These are phyloP conservation scores for Tuctoria greenei DNA, from an alignment of 176 grass and related monocot species.

Conservation along the genomic window DNA sequence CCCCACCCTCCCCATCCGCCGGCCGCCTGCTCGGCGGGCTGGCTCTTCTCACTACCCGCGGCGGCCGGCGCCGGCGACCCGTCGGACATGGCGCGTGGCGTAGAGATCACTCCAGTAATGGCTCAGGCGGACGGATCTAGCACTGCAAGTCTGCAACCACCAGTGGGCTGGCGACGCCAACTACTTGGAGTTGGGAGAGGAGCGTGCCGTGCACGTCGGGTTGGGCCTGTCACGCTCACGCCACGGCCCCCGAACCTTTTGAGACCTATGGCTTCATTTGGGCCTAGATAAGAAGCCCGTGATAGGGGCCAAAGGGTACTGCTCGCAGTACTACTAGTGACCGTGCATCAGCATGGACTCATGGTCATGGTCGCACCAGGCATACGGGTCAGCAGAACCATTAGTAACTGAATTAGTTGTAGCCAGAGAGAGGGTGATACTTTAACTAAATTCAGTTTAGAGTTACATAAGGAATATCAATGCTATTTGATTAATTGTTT, in stretches of 20 bases:
- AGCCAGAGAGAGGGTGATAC: too few relatives aligned
- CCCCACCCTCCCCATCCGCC: constrained; percentile 95
- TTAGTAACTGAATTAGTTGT: too few relatives aligned
- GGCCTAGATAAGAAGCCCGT: not conserved
- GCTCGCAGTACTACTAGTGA: too few relatives aligned
- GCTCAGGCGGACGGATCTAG: constrained; percentile 43
- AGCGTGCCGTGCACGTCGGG: constrained; percentile 28
- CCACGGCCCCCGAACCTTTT: not conserved
- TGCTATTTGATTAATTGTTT: too few relatives aligned
- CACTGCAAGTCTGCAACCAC: constrained; percentile 30
- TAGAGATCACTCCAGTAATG: constrained; percentile 20
- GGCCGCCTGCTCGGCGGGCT: constrained; percentile 21
- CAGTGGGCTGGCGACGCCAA: constrained; percentile 14
- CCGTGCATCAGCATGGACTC: too few relatives aligned
- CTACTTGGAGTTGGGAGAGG: not conserved
- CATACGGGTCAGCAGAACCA: too few relatives aligned
- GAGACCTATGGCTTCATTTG: not conserved
- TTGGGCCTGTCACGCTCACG: not conserved
- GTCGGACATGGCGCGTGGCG: constrained; percentile 57
- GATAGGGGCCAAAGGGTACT: not conserved
- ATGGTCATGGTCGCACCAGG: too few relatives aligned
- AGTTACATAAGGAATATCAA: too few relatives aligned
- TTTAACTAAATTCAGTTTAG: too few relatives aligned
- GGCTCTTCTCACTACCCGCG: constrained; percentile 8
- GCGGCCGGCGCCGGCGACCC: constrained; percentile 18